Conservation (phyloP, 2,329 filamentous ascomycete species). For the Scedosporium aurantiacum region DNA sequence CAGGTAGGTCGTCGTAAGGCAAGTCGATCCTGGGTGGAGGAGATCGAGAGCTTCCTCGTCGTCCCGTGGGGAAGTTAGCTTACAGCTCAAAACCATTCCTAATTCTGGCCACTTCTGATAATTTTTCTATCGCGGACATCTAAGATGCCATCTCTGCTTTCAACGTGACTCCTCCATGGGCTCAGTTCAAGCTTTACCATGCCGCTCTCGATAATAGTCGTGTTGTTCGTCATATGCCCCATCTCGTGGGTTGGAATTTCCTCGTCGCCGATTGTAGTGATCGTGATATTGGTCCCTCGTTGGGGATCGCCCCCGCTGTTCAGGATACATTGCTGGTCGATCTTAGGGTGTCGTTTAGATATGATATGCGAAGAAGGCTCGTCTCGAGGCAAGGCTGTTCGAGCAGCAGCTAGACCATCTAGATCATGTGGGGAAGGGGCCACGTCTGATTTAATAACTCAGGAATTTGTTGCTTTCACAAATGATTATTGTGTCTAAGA, state of each 20-base stretch:
- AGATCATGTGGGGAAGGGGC: too few relatives aligned
- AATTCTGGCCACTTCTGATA: not conserved
- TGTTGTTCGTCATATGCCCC: slow-evolving; percentile 18
- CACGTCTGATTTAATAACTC: too few relatives aligned
- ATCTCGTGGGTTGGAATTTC: slow-evolving; percentile 8
- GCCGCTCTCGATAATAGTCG: slow-evolving; percentile 34
- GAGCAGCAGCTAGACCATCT: too few relatives aligned
- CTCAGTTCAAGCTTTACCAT: slow-evolving; percentile 29
- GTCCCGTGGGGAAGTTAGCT: slow-evolving; percentile 35
- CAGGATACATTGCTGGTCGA: not conserved
- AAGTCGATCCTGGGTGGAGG: slow-evolving; percentile 25
- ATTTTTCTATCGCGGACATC: slow-evolving; percentile 1
- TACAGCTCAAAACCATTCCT: slow-evolving; percentile 8
- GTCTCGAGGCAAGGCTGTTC: not conserved
- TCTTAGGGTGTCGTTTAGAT: not conserved
- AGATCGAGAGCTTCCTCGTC: slow-evolving; percentile 32
- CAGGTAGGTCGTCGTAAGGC: slow-evolving; percentile 20
- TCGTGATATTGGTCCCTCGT: not conserved
- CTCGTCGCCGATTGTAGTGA: not conserved
- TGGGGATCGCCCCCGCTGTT: not conserved
- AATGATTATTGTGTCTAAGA: too few relatives aligned
- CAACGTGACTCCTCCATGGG: slow-evolving; percentile 5
- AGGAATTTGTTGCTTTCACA: too few relatives aligned
- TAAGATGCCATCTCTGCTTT: not conserved
- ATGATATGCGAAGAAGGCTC: not conserved